Evolutionary conservation across 106 monocot genomes (phyloP), one percentile per base, ranked within the genome.

Genomic region (Triglochin maritima): DNA sequence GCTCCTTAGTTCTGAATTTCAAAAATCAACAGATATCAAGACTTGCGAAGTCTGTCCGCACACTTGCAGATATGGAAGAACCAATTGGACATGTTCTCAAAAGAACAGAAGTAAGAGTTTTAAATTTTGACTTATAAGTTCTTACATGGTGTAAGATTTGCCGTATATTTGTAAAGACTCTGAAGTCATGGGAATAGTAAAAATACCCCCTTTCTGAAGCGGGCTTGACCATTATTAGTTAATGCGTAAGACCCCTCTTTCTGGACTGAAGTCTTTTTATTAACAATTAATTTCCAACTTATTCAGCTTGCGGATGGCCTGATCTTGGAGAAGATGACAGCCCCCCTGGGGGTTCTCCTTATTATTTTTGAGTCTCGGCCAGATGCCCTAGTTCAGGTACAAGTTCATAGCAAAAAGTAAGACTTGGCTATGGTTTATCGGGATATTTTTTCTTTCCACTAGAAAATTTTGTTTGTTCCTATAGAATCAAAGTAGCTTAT

Each of bases 311-410:
- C 94, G 62, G 94, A 95, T 68, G 87, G 78, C 48, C 63, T 93
- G 14, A 74, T 93, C n/a, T 83, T 89, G 57, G 89, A 93, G 66
- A 89, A 93, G 67, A 86, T 80, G 64, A 83, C 86, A 16, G 73
- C 68, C 46, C 86, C 93, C 43, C 70, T 95, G 67, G 94, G 90
- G 59, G 94, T 95, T 76, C 83, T 95, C 5, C 62, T 95, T 11
- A 95, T 90, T 76, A 71, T 95, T 61, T 95, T 95, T 81, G 94
- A 95, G 59, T 90, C 94, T 62, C 82, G 94, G 49, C 90, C 94
- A 69, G 94, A 95, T 85, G 94, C 89, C 52, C 72, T 95, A 50
- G 94, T 95, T 63, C 94, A 94, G 94, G 93, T 94, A 82, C 66
- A 69, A 3, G 52, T 52, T 8, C 52, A 52, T 52, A 52, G 11